Conservation (phyloP, 2,329 filamentous ascomycete species). For the Colletotrichum karsti region DNA sequence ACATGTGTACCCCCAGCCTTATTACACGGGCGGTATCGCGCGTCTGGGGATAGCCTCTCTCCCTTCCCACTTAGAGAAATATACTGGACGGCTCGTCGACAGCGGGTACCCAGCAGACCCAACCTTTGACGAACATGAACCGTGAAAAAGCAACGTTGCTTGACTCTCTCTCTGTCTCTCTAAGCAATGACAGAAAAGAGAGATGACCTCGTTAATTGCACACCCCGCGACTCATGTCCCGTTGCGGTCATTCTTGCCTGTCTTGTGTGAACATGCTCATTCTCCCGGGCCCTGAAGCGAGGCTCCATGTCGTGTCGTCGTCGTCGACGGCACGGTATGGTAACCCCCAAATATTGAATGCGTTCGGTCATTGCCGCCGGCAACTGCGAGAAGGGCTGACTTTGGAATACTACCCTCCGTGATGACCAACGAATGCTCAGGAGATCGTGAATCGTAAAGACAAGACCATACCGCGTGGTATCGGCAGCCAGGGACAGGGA, state of each 20-base stretch:
- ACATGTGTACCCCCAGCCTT: not conserved
- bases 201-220: not conserved
- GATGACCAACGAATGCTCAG: too few species aligned
- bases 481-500: not conserved
- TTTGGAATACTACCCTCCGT: too few species aligned
- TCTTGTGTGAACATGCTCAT: not conserved
- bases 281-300: not conserved
- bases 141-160: slow-evolving; percentile 11
- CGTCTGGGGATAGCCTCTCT: not conserved
- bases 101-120: not conserved
- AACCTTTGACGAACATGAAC: not conserved
- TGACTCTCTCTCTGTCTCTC: not conserved
- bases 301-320: not conserved
- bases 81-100: not conserved
- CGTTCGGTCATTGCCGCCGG: not conserved
- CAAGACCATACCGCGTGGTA: not conserved
- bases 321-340: not conserved
- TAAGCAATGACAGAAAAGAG: not conserved
- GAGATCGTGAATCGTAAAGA: not conserved
- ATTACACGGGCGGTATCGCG: not conserved
- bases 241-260: not conserved
- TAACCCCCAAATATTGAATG: not conserved
- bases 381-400: not conserved
- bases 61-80: not conserved
- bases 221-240: slow-evolving; percentile 5